Base-by-base conservation (phyloP, 2,329 filamentous ascomycete genomes). In the Myriosclerotinia scirpicola region DNA sequence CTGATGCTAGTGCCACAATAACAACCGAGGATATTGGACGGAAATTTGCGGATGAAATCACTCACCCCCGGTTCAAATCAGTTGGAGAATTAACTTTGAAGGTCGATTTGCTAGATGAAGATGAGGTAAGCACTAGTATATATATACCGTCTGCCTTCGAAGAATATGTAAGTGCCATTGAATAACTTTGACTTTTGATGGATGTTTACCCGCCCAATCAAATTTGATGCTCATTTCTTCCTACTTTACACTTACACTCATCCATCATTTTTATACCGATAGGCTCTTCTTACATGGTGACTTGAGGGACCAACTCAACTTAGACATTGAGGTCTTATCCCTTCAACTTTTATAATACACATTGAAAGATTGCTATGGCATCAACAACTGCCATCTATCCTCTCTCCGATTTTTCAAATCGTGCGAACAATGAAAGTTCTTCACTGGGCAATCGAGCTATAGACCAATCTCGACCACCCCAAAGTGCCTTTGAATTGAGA, bases 401-500 rank as follows among this genome's bases (percentile, higher is more conserved):
- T 22, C 22, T 54, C 14, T 22, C 54, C 4, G 17, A 44, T n/a
- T 9, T 42, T 40, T 34, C 20, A 38, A 22, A 14, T 50, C n/a
- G 79, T 44, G 14, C 30, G 17, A 81, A 15, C 8, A 14, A 40
- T 17, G 64, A 55, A n/a, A 26, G 30, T 15, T 30, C 7, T 52
- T 3, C n/a, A 48, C 15, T 42, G n/a, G 20, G 6, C 36, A 30
- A 26, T 15, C 14, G n/a, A 15, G 34, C 17, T 59, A n/a, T 40
- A 53, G 26, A 44, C 20, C 15, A 54, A 56, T 12, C 52, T 55
- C 30, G 38, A 5, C 50, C 53, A 14, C 30, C 53, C 12, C 50
- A 55, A 63, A 38, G 34, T 54, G 81, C 20, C 83, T 84, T 86
- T 15, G 69, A 69, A 40, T 67, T 74, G 14, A 66, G 69, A 7